phyloP scores from a whole-genome alignment of 306 rosid species.

The Lotus japonicus region DNA sequence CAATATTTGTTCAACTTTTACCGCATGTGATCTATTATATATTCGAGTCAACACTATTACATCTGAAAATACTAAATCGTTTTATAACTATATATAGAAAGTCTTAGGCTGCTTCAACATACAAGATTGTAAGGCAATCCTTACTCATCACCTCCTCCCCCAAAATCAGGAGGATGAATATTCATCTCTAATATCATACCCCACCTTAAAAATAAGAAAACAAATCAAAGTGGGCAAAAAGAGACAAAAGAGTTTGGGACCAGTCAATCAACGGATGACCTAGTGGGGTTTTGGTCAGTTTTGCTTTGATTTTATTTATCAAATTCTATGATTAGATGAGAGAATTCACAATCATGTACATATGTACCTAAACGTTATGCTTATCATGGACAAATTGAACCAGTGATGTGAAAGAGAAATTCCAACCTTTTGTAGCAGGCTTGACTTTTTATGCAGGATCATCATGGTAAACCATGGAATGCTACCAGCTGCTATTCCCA shows the following conservation, averaged over 20 bases:
- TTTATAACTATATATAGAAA: too few relatives aligned
- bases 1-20: background rate
- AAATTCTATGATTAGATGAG: background rate
- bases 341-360: background rate
- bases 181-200: too few relatives aligned
- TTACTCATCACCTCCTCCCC: too few relatives aligned
- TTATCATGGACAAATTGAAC: background rate
- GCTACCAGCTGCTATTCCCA: constrained; percentile 71
- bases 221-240: background rate
- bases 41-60: background rate
- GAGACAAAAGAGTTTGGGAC: background rate
- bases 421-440: constrained; percentile 56
- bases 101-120: too few relatives aligned
- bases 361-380: too few relatives aligned
- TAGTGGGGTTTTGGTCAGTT: background rate
- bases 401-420: background rate
- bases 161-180: too few relatives aligned
- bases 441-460: constrained; percentile 76
- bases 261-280: background rate
- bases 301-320: background rate
- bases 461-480: constrained; percentile 95
- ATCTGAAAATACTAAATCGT: too few relatives aligned
- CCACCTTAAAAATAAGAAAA: background rate
- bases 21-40: background rate
- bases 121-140: too few relatives aligned